Percentiles rank a stretch among this genome's conserved stretches.
These are phyloP conservation scores for Aspergillus clavatus DNA, from an alignment of 2,329 filamentous ascomycete species.

Conservation along the genomic window DNA sequence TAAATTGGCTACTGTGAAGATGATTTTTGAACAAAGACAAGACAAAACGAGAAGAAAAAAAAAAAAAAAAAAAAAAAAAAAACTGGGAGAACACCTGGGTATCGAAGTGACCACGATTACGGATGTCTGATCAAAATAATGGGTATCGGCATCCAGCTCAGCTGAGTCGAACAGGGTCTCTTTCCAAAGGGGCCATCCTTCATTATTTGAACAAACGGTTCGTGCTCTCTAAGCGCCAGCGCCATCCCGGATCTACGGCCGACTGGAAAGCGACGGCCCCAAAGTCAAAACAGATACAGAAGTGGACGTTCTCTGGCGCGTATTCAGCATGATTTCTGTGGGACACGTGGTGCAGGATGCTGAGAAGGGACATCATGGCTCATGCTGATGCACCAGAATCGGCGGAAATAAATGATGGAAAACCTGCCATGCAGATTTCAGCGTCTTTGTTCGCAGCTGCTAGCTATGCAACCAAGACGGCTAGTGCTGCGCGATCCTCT, in stretches of 20 bases:
- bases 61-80: background rate
- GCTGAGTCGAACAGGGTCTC: background rate
- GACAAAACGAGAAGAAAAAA: background rate
- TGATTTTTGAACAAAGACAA: background rate
- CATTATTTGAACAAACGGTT: background rate
- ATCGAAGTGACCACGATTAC: no score
- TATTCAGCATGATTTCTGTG: slow-evolving; percentile 9
- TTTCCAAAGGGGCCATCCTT: background rate
- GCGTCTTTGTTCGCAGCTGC: background rate
- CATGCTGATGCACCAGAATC: no score
- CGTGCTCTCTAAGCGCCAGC: slow-evolving; percentile 10
- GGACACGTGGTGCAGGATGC: slow-evolving; percentile 17
- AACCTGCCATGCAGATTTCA: background rate
- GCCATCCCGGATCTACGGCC: slow-evolving; percentile 5
- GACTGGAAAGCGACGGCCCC: slow-evolving; percentile 7
- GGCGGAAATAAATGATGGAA: background rate
- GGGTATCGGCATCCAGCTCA: background rate
- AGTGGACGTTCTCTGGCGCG: slow-evolving; percentile 13
- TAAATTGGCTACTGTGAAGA: no score
- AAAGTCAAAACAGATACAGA: slow-evolving; percentile 1
- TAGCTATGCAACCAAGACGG: background rate
- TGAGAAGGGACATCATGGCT: slow-evolving; percentile 4
- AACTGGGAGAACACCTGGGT: no score
- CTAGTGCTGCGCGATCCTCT: background rate
- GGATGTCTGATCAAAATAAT: background rate